Conservation (phyloP, 1,139 yeast genomes). For the Kodamaea arcana region DNA sequence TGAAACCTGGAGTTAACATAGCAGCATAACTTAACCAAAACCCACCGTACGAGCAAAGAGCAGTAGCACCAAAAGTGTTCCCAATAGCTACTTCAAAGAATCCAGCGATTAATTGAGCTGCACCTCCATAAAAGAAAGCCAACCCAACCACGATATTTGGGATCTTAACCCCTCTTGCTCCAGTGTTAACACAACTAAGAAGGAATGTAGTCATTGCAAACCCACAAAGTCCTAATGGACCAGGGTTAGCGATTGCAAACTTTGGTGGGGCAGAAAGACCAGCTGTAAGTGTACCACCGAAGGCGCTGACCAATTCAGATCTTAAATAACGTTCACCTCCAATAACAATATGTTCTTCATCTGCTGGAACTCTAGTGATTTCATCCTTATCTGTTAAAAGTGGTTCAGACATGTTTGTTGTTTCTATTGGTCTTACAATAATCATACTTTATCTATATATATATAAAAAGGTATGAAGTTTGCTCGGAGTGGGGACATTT, state of each 20-base stretch:
- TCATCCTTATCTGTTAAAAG: not conserved
- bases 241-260: slow-evolving; percentile 44
- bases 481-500: no score
- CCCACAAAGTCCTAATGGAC: slow-evolving; percentile 57
- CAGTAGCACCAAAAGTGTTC: slow-evolving; percentile 63
- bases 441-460: no score
- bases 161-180: slow-evolving; percentile 49
- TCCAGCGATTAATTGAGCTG: slow-evolving; percentile 62
- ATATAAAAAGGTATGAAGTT: no score
- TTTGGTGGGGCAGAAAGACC: slow-evolving; percentile 35
- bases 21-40: slow-evolving; percentile 71
- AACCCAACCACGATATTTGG: slow-evolving; percentile 46
- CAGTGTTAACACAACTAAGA: slow-evolving; percentile 46
- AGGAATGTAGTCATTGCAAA: slow-evolving; percentile 50
- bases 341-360: slow-evolving; percentile 61
- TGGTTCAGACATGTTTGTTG: not conserved
- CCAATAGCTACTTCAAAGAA: slow-evolving; percentile 61
- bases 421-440: no score
- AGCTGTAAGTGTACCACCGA: slow-evolving; percentile 40
- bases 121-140: slow-evolving; percentile 60
- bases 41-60: slow-evolving; percentile 68
- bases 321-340: slow-evolving; percentile 65
- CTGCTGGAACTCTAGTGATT: slow-evolving; percentile 17
- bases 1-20: slow-evolving; percentile 52
- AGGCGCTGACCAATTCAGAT: slow-evolving; percentile 37